Evolutionary conservation across 192 early-diverging fungal species (phyloP).

Genomic region (Coemansia sp.): DNA sequence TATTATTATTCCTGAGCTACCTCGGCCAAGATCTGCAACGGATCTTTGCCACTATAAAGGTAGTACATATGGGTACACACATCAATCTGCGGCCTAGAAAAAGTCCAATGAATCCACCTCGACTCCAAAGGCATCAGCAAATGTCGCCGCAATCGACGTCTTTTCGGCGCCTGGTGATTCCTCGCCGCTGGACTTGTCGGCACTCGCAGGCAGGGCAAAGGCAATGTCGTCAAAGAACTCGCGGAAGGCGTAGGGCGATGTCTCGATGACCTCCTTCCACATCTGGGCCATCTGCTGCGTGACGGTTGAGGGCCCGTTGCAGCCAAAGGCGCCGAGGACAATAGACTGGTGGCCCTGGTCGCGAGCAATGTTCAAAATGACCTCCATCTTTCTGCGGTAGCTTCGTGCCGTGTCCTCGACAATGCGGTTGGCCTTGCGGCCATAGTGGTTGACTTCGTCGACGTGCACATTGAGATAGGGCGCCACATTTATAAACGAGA

Average conservation of each 20-base stretch:
- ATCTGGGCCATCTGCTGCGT: slow-evolving; percentile 43
- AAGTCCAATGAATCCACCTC: slow-evolving; percentile 50
- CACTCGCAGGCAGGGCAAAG: slow-evolving; percentile 36
- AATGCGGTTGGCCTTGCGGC: slow-evolving; percentile 48
- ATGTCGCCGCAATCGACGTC: slow-evolving; percentile 33
- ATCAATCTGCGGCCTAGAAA: slow-evolving; percentile 26
- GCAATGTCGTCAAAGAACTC: slow-evolving; percentile 56
- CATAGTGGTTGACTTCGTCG: slow-evolving; percentile 49
- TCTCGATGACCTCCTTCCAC: slow-evolving; percentile 55
- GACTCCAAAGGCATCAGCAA: slow-evolving; percentile 46
- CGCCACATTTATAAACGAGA: slow-evolving; percentile 53
- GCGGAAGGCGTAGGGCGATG: slow-evolving; percentile 50
- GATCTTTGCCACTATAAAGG: neutral
- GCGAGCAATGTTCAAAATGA: slow-evolving; percentile 51
- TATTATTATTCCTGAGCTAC: neutral
- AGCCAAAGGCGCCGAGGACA: slow-evolving; percentile 55
- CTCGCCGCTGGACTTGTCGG: slow-evolving; percentile 26
- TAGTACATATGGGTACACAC: neutral
- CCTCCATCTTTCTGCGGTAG: slow-evolving; percentile 54
- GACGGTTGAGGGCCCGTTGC: slow-evolving; percentile 37
- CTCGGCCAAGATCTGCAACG: neutral
- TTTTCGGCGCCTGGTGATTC: slow-evolving; percentile 33
- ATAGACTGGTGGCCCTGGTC: slow-evolving; percentile 54
- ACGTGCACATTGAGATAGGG: slow-evolving; percentile 51
- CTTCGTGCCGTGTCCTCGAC: slow-evolving; percentile 49